phyloP scores from a whole-genome alignment of 108 stramenopile genomes.

The Halocafeteria seosinensis region DNA sequence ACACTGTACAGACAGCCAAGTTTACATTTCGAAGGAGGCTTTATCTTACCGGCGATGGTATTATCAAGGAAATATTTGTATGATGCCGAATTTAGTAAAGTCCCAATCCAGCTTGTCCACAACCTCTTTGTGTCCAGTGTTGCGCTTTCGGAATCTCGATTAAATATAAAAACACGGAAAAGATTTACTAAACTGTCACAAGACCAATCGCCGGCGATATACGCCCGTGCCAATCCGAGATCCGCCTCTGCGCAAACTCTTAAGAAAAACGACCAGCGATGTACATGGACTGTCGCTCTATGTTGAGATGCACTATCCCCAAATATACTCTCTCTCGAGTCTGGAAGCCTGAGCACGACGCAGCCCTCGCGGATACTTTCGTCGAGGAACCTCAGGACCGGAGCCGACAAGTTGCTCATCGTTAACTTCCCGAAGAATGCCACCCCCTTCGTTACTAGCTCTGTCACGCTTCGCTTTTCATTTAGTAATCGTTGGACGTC shows the following conservation, averaged over 20 bases:
- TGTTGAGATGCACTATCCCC: not conserved
- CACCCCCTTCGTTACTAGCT: not conserved
- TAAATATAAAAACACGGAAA: slow-evolving; percentile 61
- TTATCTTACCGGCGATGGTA: slow-evolving; percentile 35
- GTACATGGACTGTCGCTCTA: not conserved
- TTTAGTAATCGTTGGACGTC: not conserved
- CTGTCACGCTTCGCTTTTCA: not conserved
- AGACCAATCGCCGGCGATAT: slow-evolving; percentile 7
- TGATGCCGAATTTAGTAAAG: slow-evolving; percentile 56
- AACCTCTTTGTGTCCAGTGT: slow-evolving; percentile 54
- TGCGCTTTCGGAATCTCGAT: slow-evolving; percentile 55
- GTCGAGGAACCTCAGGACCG: not conserved
- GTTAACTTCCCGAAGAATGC: not conserved
- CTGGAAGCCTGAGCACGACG: slow-evolving; percentile 9
- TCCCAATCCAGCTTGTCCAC: slow-evolving; percentile 59
- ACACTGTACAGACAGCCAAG: slow-evolving; percentile 11
- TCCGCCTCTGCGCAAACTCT: slow-evolving; percentile 3
- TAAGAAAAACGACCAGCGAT: not conserved
- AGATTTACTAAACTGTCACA: slow-evolving; percentile 50
- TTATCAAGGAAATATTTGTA: slow-evolving; percentile 76
- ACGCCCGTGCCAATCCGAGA: slow-evolving; percentile 12
- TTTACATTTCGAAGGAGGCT: too few species aligned
- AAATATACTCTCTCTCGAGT: not conserved
- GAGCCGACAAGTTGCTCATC: not conserved
- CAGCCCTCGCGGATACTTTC: slow-evolving; percentile 1